Evolutionary conservation across 805 yeast species (phyloP), one percentile per base, ranked within the genome.

Genomic region (Wickerhamiella brachini): DNA sequence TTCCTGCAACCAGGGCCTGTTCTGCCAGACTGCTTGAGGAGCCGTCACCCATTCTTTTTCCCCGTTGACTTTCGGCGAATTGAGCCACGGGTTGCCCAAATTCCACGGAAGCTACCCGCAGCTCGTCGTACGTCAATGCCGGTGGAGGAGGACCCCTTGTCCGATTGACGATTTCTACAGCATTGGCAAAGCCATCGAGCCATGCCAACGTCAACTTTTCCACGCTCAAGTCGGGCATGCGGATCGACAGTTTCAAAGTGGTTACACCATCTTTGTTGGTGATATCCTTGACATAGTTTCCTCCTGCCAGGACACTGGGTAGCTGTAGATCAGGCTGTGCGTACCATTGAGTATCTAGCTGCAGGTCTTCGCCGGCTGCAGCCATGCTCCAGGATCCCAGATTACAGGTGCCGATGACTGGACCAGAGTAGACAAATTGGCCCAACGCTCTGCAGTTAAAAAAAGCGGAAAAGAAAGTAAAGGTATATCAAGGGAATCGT

Each of bases 131-230:
- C 22, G 56, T 48, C 20, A 67, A 63, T 5, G 56, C 59, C 24
- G 68, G 68, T 3, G 78, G 78, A n/a, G 77, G 75, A 5, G 72
- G 70, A 49, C 65, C 67, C 39, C 62, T 64, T 6, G 62, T 55
- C 12, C 68, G 53, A 44, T 64, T 58, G 7, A 71, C 69, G 41
- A 37, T 37, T 10, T 66, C 54, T 50, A 71, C 62, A 1, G 63
- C 55, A 13, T 72, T 73, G 2, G 72, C 60, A 44, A 71, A 61
- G n/a, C 65, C 62, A n/a, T 63, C 41, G 34, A 57, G 56, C 59
- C 65, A 64, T 44, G 52, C 61, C 23, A 67, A 56, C 15, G 53
- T 45, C 51, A 67, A 56, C 52, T 60, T 60, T 37, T 62, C 55
- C 38, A 67, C 58, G 3, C 65, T 56, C 26, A 66, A 56, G 48